Evolutionary conservation across 1,284 basidiomycete genomes (phyloP).

Genomic region (Pseudomicrostroma phylloplanum): DNA sequence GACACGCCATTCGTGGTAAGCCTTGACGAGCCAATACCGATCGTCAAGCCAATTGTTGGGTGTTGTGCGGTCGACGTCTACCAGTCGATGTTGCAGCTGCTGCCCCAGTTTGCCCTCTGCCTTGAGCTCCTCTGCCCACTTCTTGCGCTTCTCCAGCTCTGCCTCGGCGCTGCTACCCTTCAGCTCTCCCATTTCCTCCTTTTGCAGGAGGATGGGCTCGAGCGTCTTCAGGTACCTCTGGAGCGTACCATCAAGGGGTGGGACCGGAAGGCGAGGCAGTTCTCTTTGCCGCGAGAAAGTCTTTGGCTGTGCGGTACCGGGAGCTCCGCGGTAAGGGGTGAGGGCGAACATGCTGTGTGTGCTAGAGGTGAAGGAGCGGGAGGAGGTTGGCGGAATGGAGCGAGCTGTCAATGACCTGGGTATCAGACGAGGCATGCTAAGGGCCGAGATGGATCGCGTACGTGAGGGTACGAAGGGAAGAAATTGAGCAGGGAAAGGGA

Average conservation of each 20-base stretch:
- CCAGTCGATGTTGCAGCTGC: conserved; percentile 70
- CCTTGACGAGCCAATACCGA: conserved; percentile 82
- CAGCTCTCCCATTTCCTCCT: conserved; percentile 57
- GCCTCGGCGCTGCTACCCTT: conserved; percentile 56
- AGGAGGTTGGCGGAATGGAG: not conserved
- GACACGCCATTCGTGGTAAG: conserved; percentile 82
- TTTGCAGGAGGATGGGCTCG: conserved; percentile 66
- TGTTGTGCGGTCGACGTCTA: conserved; percentile 75
- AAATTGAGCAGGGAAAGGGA: no score
- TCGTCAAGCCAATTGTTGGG: conserved; percentile 93
- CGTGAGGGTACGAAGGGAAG: no score
- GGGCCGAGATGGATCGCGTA: no score
- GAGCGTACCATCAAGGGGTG: conserved; percentile 69
- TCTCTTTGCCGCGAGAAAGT: conserved; percentile 52
- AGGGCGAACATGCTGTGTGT: conserved; percentile 50
- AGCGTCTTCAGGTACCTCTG: conserved; percentile 73
- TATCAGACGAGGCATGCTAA: no score
- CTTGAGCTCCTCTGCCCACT: conserved; percentile 69
- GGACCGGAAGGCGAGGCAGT: conserved; percentile 73
- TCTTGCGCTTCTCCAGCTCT: conserved; percentile 61
- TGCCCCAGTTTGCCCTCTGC: conserved; percentile 61
- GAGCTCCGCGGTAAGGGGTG: conserved; percentile 41
- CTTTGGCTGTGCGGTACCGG: conserved; percentile 46
- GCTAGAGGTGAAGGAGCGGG: conserved; percentile 18
- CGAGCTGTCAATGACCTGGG: not conserved